phyloP scores from a whole-genome alignment of 2,329 filamentous ascomycete genomes.

The Lecanicillium sp. region DNA sequence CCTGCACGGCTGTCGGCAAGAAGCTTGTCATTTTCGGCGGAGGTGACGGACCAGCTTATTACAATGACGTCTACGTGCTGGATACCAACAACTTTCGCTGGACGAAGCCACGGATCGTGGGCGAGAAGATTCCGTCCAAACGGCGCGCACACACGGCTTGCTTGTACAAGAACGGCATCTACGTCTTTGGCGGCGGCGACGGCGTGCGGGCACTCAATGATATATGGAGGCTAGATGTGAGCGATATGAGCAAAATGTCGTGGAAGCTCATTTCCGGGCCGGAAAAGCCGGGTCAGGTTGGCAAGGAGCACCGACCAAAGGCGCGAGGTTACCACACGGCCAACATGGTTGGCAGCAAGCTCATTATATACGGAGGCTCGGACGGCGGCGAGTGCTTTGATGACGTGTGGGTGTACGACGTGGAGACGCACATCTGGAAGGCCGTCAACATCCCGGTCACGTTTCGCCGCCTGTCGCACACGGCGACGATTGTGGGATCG shows the following conservation, averaged over 20 bases:
- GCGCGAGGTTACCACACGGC: constrained; percentile 64
- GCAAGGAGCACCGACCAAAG: constrained; percentile 43
- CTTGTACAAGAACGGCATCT: constrained; percentile 62
- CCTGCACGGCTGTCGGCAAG: constrained; percentile 62
- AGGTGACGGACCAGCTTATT: constrained; percentile 62
- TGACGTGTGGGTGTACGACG: constrained; percentile 67
- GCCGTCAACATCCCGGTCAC: constrained; percentile 50
- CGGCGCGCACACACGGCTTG: constrained; percentile 64
- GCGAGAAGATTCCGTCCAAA: constrained; percentile 51
- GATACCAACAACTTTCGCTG: constrained; percentile 63
- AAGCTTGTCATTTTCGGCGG: constrained; percentile 64
- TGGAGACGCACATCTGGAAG: constrained; percentile 54
- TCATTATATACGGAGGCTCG: constrained; percentile 64
- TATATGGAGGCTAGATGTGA: constrained; percentile 64
- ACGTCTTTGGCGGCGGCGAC: constrained; percentile 65
- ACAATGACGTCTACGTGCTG: constrained; percentile 66
- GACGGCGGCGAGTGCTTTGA: constrained; percentile 66
- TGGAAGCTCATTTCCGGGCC: constrained; percentile 56
- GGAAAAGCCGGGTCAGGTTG: constrained; percentile 23
- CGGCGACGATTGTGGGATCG: constrained; percentile 60
- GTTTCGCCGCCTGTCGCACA: constrained; percentile 60
- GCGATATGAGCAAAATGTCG: constrained; percentile 58
- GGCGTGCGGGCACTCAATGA: constrained; percentile 64
- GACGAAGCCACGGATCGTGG: constrained; percentile 52
- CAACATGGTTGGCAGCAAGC: constrained; percentile 65